These are phyloP conservation scores for Paecilomyces dactylethromorphus DNA, from an alignment of 2,329 filamentous ascomycete genomes.

Conservation along the genomic window DNA sequence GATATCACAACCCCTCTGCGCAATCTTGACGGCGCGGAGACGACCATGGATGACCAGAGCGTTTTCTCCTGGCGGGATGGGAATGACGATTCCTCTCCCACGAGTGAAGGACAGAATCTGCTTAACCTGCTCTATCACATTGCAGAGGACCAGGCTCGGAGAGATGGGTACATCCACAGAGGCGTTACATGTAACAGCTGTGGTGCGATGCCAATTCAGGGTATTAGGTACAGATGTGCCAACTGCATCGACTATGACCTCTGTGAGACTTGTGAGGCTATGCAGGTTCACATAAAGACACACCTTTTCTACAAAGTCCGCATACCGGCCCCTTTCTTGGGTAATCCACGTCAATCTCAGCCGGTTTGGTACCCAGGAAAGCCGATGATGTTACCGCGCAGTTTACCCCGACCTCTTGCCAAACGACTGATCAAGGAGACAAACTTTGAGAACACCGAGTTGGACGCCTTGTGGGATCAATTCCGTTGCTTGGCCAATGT, in stretches of 20 bases:
- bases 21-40: conserved; percentile 27
- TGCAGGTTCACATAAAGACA: conserved; percentile 70
- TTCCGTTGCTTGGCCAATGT: conserved; percentile 90
- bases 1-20: conserved; percentile 18
- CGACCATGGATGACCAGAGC: conserved; percentile 35
- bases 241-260: conserved; percentile 96
- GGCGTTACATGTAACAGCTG: conserved; percentile 91
- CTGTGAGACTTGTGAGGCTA: conserved; percentile 81
- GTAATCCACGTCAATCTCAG: conserved; percentile 68
- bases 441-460: conserved; percentile 74
- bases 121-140: conserved; percentile 84
- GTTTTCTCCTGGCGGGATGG: conserved; percentile 40
- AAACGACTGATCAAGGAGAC: conserved; percentile 64
- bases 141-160: conserved; percentile 82
- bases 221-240: conserved; percentile 86
- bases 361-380: conserved; percentile 86
- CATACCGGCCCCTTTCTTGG: conserved; percentile 79
- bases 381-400: conserved; percentile 62
- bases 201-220: conserved; percentile 79
- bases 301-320: conserved; percentile 96
- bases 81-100: conserved; percentile 33
- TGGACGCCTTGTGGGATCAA: conserved; percentile 94
- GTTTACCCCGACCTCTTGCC: conserved; percentile 61
- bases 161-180: conserved; percentile 84
- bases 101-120: conserved; percentile 64